Evolutionary conservation across 306 rosid genomes (phyloP).

Genomic region (Vicia villosa): DNA sequence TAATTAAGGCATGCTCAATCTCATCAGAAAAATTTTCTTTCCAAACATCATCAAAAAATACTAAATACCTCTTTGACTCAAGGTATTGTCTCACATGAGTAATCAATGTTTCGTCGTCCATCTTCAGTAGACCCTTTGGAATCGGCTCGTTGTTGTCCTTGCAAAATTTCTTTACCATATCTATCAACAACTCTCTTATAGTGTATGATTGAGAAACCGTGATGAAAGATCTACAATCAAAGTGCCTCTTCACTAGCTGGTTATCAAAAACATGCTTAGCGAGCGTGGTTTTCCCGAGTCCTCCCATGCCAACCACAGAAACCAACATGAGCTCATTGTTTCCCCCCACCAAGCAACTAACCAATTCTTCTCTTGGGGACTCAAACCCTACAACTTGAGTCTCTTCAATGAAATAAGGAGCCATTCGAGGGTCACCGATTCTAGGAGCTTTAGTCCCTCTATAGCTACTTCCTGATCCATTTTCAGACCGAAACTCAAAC

Average conservation of each 20-base stretch:
- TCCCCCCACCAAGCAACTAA: background rate
- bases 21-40: constrained; percentile 21
- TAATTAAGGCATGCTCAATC: constrained; percentile 19
- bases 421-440: constrained; percentile 28
- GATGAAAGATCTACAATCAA: constrained; percentile 21
- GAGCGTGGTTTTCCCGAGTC: constrained; percentile 43
- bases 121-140: background rate
- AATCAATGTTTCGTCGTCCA: background rate
- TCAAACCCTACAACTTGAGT: constrained; percentile 41
- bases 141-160: background rate
- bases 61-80: constrained; percentile 32
- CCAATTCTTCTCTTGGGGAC: constrained; percentile 26
- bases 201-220: constrained; percentile 31
- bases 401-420: constrained; percentile 24
- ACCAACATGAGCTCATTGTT: background rate
- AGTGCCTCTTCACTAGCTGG: background rate
- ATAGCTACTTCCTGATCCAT: no score
- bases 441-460: background rate
- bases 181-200: constrained; percentile 9
- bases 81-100: constrained; percentile 20
- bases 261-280: constrained; percentile 20
- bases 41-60: constrained; percentile 43
- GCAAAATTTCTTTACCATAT: constrained; percentile 25
- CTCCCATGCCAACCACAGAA: constrained; percentile 48
- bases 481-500: constrained; percentile 15